A percentile compares a stretch with the other conserved stretches of the same genome.
Conservation (phyloP, 2,329 filamentous ascomycete species). For the Pseudogymnoascus sp. region DNA sequence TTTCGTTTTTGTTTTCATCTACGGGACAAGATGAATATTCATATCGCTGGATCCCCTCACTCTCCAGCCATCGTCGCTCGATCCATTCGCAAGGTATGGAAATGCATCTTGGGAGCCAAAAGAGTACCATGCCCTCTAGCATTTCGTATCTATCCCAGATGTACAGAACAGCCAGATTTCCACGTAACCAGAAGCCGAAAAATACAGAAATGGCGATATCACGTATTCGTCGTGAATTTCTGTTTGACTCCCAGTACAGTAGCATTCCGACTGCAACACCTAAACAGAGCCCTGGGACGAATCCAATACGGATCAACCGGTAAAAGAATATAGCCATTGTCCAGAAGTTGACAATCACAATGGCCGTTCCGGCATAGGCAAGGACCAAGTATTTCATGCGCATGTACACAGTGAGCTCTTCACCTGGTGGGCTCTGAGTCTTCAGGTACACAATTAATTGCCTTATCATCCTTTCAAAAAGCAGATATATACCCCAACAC, state of each 20-base stretch:
- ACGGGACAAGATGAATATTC: background rate
- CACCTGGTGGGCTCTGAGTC: background rate
- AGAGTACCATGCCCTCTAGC: background rate
- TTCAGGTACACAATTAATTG: background rate
- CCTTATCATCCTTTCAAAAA: background rate
- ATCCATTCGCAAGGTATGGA: background rate
- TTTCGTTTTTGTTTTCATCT: background rate
- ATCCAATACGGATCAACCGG: background rate
- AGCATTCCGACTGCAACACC: background rate
- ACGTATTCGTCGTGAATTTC: background rate
- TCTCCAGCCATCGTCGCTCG: background rate
- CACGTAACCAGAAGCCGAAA: background rate
- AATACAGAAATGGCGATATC: background rate
- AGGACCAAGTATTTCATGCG: background rate
- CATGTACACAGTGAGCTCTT: background rate
- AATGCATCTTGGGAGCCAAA: background rate
- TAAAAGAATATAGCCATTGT: background rate
- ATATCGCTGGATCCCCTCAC: background rate
- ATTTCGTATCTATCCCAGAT: background rate
- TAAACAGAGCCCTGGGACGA: background rate
- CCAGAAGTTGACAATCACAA: background rate
- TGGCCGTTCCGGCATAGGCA: background rate
- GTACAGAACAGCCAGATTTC: background rate
- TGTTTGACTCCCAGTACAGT: background rate
- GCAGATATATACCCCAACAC: background rate